A percentile compares a stretch with the other conserved stretches of the same genome.
phyloP scores from a whole-genome alignment of 2,329 filamentous ascomycete genomes.

The Fusarium chlamydosporum region DNA sequence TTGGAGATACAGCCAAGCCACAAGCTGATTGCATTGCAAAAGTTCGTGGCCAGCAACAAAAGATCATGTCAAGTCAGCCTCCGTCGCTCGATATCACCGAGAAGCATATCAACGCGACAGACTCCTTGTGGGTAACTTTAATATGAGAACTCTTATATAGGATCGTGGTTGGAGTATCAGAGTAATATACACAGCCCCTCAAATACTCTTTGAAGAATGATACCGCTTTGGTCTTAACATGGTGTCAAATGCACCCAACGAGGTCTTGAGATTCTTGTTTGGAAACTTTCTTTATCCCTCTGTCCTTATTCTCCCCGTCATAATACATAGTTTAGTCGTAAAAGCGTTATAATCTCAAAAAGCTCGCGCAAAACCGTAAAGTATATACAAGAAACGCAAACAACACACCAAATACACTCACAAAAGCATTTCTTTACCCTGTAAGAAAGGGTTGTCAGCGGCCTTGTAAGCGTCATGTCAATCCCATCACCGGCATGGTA shows the following conservation, averaged over 20 bases:
- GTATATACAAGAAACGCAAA: constrained; percentile 8
- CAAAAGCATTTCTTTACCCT: background rate
- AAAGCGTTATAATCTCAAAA: constrained; percentile 18
- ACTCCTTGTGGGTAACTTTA: background rate
- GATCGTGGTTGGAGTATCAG: background rate
- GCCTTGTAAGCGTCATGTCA: constrained; percentile 38
- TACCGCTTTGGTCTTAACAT: constrained; percentile 23
- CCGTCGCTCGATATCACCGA: background rate
- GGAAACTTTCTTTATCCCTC: background rate
- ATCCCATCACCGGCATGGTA: constrained; percentile 33
- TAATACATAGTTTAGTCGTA: constrained; percentile 27
- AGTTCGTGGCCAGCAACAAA: background rate
- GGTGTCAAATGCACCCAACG: constrained; percentile 18
- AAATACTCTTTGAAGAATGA: constrained; percentile 27
- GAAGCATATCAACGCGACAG: background rate
- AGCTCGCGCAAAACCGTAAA: constrained; percentile 9
- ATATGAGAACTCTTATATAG: background rate
- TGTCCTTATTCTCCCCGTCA: background rate
- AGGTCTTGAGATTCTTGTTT: background rate
- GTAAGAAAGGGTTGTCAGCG: constrained; percentile 8
- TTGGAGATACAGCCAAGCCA: background rate
- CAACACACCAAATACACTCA: background rate
- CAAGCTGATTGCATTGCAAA: background rate
- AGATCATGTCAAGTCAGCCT: background rate
- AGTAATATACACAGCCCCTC: constrained; percentile 13